A percentile compares a stretch with the other conserved stretches of the same genome.
Evolutionary conservation across 257 asterid genomes (phyloP).

Genomic region (Solanum medicagineum): DNA sequence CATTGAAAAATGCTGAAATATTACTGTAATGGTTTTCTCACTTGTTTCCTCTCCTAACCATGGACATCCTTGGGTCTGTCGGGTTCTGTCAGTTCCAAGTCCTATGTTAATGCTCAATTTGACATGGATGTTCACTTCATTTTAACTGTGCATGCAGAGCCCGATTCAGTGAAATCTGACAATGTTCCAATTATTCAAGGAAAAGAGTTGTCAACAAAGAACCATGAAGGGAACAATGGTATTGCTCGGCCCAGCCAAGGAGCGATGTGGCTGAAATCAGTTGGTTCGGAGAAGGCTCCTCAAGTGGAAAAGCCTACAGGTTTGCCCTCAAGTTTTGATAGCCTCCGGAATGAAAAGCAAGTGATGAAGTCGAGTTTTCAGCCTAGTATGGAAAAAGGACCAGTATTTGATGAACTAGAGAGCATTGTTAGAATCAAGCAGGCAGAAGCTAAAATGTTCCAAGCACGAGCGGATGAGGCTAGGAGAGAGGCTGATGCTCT

Average conservation of each 20-base stretch:
- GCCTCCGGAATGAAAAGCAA: constrained; percentile 28
- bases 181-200: constrained; percentile 22
- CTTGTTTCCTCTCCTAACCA: neutral
- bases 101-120: neutral
- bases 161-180: constrained; percentile 27
- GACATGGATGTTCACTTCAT: neutral
- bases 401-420: constrained; percentile 72
- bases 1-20: neutral
- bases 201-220: constrained; percentile 32
- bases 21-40: neutral
- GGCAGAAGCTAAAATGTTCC: constrained; percentile 92
- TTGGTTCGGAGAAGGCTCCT: constrained; percentile 33
- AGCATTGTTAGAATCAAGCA: constrained; percentile 82
- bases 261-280: constrained; percentile 46
- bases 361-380: constrained; percentile 24
- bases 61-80: neutral
- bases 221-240: constrained; percentile 40
- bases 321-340: constrained; percentile 27
- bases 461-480: constrained; percentile 85
- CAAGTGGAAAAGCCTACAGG: constrained; percentile 37
- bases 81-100: neutral
- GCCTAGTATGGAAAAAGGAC: constrained; percentile 30
- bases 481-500: constrained; percentile 81
- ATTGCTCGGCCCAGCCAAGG: constrained; percentile 50
- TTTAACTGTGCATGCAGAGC: constrained; percentile 32